These are phyloP conservation scores for Wickerhamomyces mucosus DNA, from an alignment of 805 yeast species.

Conservation along the genomic window DNA sequence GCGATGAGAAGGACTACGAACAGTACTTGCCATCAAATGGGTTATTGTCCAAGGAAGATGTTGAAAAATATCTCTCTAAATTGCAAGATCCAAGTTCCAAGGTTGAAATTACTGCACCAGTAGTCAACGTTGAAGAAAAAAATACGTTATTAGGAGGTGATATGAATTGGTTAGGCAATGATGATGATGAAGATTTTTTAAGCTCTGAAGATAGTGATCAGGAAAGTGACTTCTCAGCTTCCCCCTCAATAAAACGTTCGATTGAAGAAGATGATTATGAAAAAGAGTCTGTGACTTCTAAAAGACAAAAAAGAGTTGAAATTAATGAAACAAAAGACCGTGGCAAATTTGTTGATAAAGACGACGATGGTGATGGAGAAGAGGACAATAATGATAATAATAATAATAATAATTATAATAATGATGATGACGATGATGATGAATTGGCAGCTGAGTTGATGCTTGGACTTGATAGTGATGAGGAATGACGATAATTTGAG, in stretches of 20 bases:
- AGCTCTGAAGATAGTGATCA: slow-evolving; percentile 31
- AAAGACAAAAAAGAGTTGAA: slow-evolving; percentile 5
- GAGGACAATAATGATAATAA: slow-evolving; percentile 18
- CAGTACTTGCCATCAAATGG: slow-evolving; percentile 42
- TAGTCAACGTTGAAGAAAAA: slow-evolving; percentile 33
- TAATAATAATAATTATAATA: slow-evolving; percentile 14
- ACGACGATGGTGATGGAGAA: slow-evolving; percentile 14
- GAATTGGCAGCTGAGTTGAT: slow-evolving; percentile 24
- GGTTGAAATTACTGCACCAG: slow-evolving; percentile 21
- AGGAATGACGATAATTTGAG: too few relatives aligned
- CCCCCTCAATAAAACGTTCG: not conserved
- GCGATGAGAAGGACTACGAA: slow-evolving; percentile 49
- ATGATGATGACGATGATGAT: slow-evolving; percentile 20
- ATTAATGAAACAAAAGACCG: not conserved
- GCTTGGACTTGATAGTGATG: slow-evolving; percentile 19
- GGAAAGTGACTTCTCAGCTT: slow-evolving; percentile 14
- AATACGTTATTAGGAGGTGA: slow-evolving; percentile 27
- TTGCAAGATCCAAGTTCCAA: slow-evolving; percentile 25
- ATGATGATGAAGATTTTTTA: slow-evolving; percentile 44
- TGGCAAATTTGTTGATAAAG: slow-evolving; percentile 12
- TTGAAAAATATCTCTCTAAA: slow-evolving; percentile 22
- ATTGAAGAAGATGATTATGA: slow-evolving; percentile 14
- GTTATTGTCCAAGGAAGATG: slow-evolving; percentile 33
- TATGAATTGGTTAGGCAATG: slow-evolving; percentile 27
- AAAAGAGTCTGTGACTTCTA: slow-evolving; percentile 5